phyloP scores from a whole-genome alignment of 352 stramenopile species.

The Phytophthora cactorum region DNA sequence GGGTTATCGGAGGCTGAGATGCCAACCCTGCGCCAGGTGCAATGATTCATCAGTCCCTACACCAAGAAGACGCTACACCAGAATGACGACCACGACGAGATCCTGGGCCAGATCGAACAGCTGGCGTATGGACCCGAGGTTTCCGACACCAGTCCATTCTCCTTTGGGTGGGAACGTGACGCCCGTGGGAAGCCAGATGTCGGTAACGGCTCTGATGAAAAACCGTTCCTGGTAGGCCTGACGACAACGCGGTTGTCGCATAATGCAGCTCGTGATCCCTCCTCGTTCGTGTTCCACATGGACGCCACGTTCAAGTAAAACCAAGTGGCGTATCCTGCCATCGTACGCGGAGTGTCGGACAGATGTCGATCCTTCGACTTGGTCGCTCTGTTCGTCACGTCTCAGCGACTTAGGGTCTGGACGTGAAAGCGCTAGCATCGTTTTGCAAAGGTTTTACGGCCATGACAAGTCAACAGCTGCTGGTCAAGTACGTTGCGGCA shows the following conservation, averaged over 20 bases:
- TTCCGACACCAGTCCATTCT: constrained; percentile 1
- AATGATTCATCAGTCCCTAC: background rate
- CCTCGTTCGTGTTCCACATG: constrained; percentile 23
- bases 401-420: background rate
- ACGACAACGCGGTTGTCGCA: background rate
- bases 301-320: constrained; percentile 30
- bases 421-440: background rate
- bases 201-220: constrained; percentile 5
- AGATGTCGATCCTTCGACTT: constrained; percentile 16
- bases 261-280: background rate
- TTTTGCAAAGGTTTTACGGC: background rate
- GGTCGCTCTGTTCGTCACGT: constrained; percentile 19
- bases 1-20: background rate
- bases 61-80: background rate
- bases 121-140: background rate
- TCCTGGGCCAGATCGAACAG: background rate
- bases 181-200: constrained; percentile 1
- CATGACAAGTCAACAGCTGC: background rate
- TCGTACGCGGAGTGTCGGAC: constrained; percentile 27
- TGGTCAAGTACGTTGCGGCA: background rate
- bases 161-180: background rate
- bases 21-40: background rate
- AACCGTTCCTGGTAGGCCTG: constrained; percentile 7
- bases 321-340: constrained; percentile 15
- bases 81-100: background rate